phyloP scores from a whole-genome alignment of 163 green algal species.

The Scenedesmus sp. region DNA sequence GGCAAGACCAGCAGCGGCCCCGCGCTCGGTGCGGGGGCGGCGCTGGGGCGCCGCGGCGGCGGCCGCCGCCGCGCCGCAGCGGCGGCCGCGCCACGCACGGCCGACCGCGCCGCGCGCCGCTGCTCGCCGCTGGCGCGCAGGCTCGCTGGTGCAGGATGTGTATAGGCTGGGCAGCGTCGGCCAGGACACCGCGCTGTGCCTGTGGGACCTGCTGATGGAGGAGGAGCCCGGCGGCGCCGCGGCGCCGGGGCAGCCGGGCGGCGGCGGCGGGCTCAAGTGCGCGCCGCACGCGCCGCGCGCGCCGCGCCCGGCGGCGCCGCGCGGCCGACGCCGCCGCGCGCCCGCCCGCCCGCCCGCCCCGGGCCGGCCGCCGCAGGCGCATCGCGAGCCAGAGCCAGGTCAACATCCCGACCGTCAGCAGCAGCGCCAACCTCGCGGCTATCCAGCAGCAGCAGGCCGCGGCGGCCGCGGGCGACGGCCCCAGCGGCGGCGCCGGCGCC shows the following conservation, averaged over 20 bases:
- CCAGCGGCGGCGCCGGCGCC: neutral
- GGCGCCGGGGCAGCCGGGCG: constrained; percentile 8
- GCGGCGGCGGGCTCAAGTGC: constrained; percentile 43
- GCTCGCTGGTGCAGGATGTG: constrained; percentile 7
- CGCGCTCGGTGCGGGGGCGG: neutral
- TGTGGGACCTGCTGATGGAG: constrained; percentile 80
- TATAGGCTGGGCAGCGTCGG: constrained; percentile 80
- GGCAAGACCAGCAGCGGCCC: constrained; percentile 10
- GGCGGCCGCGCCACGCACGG: no score
- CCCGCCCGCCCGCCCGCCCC: neutral
- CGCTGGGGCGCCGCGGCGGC: neutral
- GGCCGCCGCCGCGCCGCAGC: constrained; percentile 12
- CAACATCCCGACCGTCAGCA: constrained; percentile 40
- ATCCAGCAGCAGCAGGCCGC: constrained; percentile 3
- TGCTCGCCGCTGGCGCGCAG: constrained; percentile 15
- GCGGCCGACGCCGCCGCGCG: no score
- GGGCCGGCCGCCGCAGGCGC: constrained; percentile 2
- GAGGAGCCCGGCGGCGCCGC: constrained; percentile 39
- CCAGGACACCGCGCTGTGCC: constrained; percentile 75
- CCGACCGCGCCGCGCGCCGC: neutral
- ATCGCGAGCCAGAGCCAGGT: constrained; percentile 40
- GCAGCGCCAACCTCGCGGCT: constrained; percentile 36
- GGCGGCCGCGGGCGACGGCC: neutral
- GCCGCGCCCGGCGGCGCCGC: no score
- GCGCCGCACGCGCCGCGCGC: no score